phyloP scores from a whole-genome alignment of 768 basidiomycete species.

The Pisolithus marmoratus region DNA sequence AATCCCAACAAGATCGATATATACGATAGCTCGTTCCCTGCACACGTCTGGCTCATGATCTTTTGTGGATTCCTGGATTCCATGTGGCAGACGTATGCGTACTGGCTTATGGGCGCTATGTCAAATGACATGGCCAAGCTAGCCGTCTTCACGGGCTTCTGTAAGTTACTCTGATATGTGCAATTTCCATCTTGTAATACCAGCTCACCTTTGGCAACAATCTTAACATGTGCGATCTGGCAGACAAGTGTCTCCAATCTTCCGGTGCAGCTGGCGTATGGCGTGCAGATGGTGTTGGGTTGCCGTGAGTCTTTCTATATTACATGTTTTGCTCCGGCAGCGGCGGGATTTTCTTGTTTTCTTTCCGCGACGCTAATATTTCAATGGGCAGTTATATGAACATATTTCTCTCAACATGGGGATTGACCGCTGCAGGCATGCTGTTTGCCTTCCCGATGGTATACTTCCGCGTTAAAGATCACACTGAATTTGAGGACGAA shows the following conservation, averaged over 20 bases:
- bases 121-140: conserved; percentile 77
- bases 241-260: conserved; percentile 74
- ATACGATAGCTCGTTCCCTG: conserved; percentile 47
- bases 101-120: conserved; percentile 87
- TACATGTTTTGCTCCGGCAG: not conserved
- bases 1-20: conserved; percentile 50
- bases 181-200: not conserved
- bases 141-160: conserved; percentile 78
- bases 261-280: conserved; percentile 67
- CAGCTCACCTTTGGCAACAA: not conserved
- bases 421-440: conserved; percentile 56
- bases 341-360: too few species aligned
- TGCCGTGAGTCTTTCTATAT: conserved; percentile 45
- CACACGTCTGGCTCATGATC: conserved; percentile 59
- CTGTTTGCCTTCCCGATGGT: conserved; percentile 71
- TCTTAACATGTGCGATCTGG: not conserved
- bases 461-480: conserved; percentile 58
- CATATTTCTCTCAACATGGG: conserved; percentile 72
- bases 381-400: conserved; percentile 48
- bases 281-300: conserved; percentile 58
- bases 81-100: conserved; percentile 81
- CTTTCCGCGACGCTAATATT: too few species aligned
- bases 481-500: conserved; percentile 47
- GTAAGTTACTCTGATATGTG: conserved; percentile 38
- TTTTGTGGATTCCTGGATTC: conserved; percentile 75